A percentile compares a stretch with the other conserved stretches of the same genome.
These are phyloP conservation scores for Diatrype stigma DNA, from an alignment of 2,329 filamentous ascomycete genomes.

Conservation along the genomic window DNA sequence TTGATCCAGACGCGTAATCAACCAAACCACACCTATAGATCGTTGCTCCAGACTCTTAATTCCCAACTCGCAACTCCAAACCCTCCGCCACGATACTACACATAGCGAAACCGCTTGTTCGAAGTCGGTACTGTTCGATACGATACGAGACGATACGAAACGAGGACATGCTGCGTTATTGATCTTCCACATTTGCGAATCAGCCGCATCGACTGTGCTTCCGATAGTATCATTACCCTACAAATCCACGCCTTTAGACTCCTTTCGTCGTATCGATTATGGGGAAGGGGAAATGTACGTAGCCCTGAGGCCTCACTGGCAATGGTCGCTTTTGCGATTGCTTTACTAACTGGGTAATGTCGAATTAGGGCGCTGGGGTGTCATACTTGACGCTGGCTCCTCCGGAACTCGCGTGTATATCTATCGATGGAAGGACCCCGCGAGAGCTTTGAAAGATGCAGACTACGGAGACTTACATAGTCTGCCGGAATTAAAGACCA, in stretches of 20 bases:
- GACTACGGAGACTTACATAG: conserved; percentile 56
- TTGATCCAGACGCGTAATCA: not conserved
- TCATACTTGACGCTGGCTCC: conserved; percentile 95
- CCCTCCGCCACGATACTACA: not conserved
- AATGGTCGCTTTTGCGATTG: not conserved
- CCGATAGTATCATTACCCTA: not conserved
- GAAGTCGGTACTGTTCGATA: too few species aligned
- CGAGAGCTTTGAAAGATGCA: conserved; percentile 60
- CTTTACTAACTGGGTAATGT: not conserved
- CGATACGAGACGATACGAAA: too few species aligned
- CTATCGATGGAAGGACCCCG: conserved; percentile 85
- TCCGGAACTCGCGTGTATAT: conserved; percentile 94
- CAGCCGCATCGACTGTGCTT: not conserved
- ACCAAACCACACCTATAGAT: not conserved
- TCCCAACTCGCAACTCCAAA: not conserved
- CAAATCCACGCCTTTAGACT: not conserved
- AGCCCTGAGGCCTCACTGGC: not conserved
- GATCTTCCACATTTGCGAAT: not conserved
- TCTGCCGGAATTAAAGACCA: conserved; percentile 76
- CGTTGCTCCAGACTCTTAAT: not conserved
- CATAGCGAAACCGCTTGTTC: too few species aligned
- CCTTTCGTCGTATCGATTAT: not conserved
- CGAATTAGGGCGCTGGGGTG: conserved; percentile 68
- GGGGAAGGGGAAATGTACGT: not conserved
- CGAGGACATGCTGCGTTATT: not conserved